Conservation (phyloP, 1,139 yeast genomes). For the Saccharomyces uvarum region DNA sequence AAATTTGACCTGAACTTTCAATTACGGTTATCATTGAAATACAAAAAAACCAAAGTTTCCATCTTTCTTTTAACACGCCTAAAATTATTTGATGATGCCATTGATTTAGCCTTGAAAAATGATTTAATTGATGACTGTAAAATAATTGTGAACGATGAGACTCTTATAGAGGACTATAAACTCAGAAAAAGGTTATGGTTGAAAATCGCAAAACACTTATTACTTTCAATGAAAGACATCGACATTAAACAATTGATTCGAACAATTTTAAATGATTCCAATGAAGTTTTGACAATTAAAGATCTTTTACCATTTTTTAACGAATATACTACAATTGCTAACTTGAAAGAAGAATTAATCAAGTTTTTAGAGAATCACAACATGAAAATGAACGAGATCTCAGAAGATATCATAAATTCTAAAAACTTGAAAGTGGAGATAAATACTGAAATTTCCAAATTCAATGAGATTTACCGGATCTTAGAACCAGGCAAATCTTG, state of each 20-base stretch:
- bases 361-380: slow-evolving; percentile 70
- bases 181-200: slow-evolving; percentile 70
- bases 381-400: slow-evolving; percentile 50
- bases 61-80: slow-evolving; percentile 62
- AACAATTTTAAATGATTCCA: slow-evolving; percentile 40
- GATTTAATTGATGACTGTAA: slow-evolving; percentile 57
- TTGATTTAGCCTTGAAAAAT: slow-evolving; percentile 59
- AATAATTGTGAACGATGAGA: slow-evolving; percentile 46
- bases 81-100: slow-evolving; percentile 72
- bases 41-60: slow-evolving; percentile 55
- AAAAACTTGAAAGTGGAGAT: slow-evolving; percentile 56
- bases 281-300: slow-evolving; percentile 60
- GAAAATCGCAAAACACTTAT: slow-evolving; percentile 51
- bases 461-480: slow-evolving; percentile 44
- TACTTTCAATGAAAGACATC: slow-evolving; percentile 18
- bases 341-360: slow-evolving; percentile 77
- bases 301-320: slow-evolving; percentile 83
- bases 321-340: slow-evolving; percentile 71
- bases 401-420: slow-evolving; percentile 72
- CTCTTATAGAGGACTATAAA: slow-evolving; percentile 35
- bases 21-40: slow-evolving; percentile 61
- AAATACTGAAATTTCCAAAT: slow-evolving; percentile 47
- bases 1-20: slow-evolving; percentile 60
- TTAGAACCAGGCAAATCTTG: slow-evolving; percentile 86
- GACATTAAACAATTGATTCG: slow-evolving; percentile 29